Evolutionary conservation across 202 grass and related monocot species (phyloP), one percentile per base, ranked within the genome.

Genomic region (Elaeis oleifera): DNA sequence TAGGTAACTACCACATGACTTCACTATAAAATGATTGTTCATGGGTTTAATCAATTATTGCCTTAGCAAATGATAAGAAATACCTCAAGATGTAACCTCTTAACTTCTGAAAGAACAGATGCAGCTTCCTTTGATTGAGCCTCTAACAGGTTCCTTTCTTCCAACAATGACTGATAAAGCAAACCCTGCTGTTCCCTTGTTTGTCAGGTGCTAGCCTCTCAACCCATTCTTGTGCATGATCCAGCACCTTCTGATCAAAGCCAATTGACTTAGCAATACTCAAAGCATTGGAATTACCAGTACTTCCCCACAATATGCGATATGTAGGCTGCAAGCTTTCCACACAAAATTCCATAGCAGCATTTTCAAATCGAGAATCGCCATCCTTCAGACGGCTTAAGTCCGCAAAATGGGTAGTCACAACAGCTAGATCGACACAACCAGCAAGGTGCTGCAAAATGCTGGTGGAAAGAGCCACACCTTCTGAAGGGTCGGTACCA

Each of bases 351-450:
- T 90, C 87, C 87, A 90, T 85, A 56, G 87, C 82, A 77, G 82
- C 87, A 85, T 90, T 90, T 65, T 90, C 79, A 61, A 85, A 85
- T 58, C 70, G 76, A 74, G 53, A 65, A 64, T 90, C 82, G 65
- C 62, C 54, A 69, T 20, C 59, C 57, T 83, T 71, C 29, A 85
- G 79, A 70, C 57, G 24, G 50, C 79, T 90, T 64, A 90, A 74
- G 56, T 90, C 87, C 49, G 79, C 87, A 63, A 83, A 90, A 68
- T 90, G 87, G 32, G 87, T 90, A 64, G 87, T 90, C 66, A 85
- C 87, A 52, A 90, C 66, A 9, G 82, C 69, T 68, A 90, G 52
- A 23, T 80, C 77, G 39, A 78, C 70, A 24, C 59, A 65, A 61
- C 56, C 29, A 22, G 79, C 71, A 53, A 90, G 82, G 71, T 80